Evolutionary conservation across 2,329 filamentous ascomycete species (phyloP), one percentile per base, ranked within the genome.

Genomic region (Helotiales sp.): DNA sequence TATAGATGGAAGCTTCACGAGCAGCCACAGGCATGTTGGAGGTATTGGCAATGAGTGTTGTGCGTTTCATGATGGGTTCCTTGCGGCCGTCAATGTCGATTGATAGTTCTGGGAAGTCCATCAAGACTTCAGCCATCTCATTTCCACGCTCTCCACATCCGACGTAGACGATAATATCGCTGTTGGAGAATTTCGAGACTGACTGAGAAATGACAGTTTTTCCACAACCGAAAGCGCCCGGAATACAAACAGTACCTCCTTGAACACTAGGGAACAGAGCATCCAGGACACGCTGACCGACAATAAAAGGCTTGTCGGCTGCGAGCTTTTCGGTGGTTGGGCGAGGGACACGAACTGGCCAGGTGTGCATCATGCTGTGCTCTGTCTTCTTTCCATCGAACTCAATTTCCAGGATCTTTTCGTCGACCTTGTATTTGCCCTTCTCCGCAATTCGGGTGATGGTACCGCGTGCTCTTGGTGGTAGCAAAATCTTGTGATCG

Each of bases 1-100:
- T 99, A 78, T 99, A 99, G 73, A 99, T 99, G 64, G 95, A 99
- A 57, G 95, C 95, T 77, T 99, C 95, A 79, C 95, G 91, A 61
- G 95, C 95, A 64, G 95, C 95, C 71, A 99, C 95, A 62, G 95
- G 95, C 95, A 99, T 99, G 82, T 99, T 99, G 69, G 95, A 99
- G 42, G 95, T 99, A 79, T 99, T 99, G 75, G 95, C 95, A 72
- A 99, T 98, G 61, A 99, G 83, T 22, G 92, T 96, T 15, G 95
- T 99, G 75, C 95, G 93, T 86, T 99, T 99, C 95, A 99, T 99
- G 81, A 99, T 99, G 67, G 93, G 93, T 75, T 99, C 95, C 77
- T 93, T 89, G 72, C 93, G 91, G 69, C 95, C 95, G 42, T 96
- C 89, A 67, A 98, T 86, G 17, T 96, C 89, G 72, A 99, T 99